Evolutionary conservation across 306 rosid species (phyloP).

Genomic region (Cicer bijugum): DNA sequence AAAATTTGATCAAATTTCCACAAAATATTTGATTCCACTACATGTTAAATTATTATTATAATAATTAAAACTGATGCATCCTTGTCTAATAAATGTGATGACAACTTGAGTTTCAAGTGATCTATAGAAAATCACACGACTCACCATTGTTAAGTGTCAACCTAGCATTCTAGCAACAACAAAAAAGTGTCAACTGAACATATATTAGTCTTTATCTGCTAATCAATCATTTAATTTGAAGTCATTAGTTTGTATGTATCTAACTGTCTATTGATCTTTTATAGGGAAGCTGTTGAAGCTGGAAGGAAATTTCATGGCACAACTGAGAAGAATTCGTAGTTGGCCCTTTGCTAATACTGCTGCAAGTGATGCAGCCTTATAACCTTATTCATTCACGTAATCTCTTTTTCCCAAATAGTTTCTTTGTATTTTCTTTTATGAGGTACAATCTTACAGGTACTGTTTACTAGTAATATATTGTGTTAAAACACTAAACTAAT

Average conservation of each 20-base stretch:
- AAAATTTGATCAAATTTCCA: not conserved
- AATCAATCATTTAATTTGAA: not conserved
- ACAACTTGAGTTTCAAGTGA: not conserved
- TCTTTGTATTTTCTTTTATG: not conserved
- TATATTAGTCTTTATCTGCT: slow-evolving; percentile 15
- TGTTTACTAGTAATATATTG: slow-evolving; percentile 5
- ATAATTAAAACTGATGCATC: slow-evolving; percentile 6
- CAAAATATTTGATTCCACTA: not conserved
- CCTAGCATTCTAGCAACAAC: too few relatives aligned
- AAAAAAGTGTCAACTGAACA: not conserved
- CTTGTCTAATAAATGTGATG: not conserved
- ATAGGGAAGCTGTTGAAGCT: slow-evolving; percentile 95
- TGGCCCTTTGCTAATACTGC: slow-evolving; percentile 14
- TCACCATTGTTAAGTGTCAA: not conserved
- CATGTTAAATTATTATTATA: not conserved
- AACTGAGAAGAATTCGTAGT: slow-evolving; percentile 53
- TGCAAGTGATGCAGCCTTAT: slow-evolving; percentile 9
- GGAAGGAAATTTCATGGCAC: slow-evolving; percentile 83
- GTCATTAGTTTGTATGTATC: slow-evolving; percentile 10
- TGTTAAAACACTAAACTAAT: not conserved
- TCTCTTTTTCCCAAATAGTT: not conserved
- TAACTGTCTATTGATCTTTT: slow-evolving; percentile 36
- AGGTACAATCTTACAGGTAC: slow-evolving; percentile 30
- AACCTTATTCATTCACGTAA: slow-evolving; percentile 17
- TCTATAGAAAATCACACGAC: not conserved